These are phyloP conservation scores for Penicillium sclerotiorum DNA, from an alignment of 2,329 filamentous ascomycete species.

Conservation along the genomic window DNA sequence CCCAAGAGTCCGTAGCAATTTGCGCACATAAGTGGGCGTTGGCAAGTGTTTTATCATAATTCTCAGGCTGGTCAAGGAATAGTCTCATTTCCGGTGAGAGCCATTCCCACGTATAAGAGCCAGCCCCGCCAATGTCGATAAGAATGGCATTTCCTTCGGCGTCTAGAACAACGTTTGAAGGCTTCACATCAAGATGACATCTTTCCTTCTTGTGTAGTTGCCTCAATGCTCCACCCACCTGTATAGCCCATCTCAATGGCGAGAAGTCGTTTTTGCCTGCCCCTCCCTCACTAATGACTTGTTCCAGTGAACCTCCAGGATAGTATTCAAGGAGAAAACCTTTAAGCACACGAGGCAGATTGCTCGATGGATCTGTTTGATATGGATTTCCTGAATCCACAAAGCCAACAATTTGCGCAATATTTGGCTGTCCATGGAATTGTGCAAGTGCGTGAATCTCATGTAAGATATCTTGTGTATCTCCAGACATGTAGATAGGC, in stretches of 20 bases:
- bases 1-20: too few species aligned
- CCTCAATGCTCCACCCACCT: conserved; percentile 19
- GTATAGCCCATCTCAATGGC: conserved; percentile 15
- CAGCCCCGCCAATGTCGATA: conserved; percentile 27
- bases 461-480: conserved; percentile 16
- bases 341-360: conserved; percentile 11
- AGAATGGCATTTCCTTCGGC: conserved; percentile 17
- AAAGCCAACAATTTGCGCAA: conserved; percentile 20
- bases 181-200: conserved; percentile 26
- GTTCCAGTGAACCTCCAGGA: conserved; percentile 17
- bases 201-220: conserved; percentile 14
- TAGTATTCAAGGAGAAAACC: conserved; percentile 23
- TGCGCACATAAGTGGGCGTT: too few species aligned
- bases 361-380: background rate
- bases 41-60: too few species aligned
- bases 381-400: conserved; percentile 14
- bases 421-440: conserved; percentile 16
- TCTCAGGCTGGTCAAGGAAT: too few species aligned
- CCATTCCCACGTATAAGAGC: conserved; percentile 22
- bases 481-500: conserved; percentile 17
- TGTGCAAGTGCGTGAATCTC: conserved; percentile 18
- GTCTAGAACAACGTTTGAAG: conserved; percentile 23
- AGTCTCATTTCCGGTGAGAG: conserved; percentile 27
- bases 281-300: conserved; percentile 1
- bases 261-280: background rate